Percentiles rank a stretch among this genome's conserved stretches.
Conservation (phyloP, 345 rosid genomes). For the Populus deltoides region DNA sequence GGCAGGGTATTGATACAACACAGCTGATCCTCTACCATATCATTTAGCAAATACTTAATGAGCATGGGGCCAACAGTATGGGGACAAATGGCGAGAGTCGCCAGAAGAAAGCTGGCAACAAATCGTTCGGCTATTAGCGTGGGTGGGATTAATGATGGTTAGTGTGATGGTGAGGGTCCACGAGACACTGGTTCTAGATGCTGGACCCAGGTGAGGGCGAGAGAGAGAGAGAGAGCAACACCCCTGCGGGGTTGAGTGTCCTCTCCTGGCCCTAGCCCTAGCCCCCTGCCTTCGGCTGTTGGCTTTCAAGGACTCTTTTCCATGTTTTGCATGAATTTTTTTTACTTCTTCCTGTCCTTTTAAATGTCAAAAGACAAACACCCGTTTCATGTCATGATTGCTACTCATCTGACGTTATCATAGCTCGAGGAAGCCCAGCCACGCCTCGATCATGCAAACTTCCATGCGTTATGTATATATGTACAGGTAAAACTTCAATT, state of each 20-base stretch:
- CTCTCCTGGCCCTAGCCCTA: background rate
- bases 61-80: no score
- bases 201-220: background rate
- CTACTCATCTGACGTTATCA: conserved; percentile 33
- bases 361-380: no score
- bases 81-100: no score
- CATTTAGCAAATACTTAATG: no score
- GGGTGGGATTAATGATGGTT: conserved; percentile 35
- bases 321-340: background rate
- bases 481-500: background rate
- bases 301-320: no score
- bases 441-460: conserved; percentile 51
- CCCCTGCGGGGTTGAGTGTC: background rate
- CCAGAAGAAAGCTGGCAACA: no score
- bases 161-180: conserved; percentile 14
- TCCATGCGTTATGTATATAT: conserved; percentile 1
- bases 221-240: background rate
- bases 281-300: no score
- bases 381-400: conserved; percentile 29
- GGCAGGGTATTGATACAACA: no score
- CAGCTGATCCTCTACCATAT: no score
- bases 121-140: background rate
- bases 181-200: conserved; percentile 12
- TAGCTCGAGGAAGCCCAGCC: conserved; percentile 47
- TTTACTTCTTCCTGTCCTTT: background rate